A percentile compares a stretch with the other conserved stretches of the same genome.
Evolutionary conservation across 495 filamentous ascomycete species (phyloP).

Genomic region (Penicillium arizonense): DNA sequence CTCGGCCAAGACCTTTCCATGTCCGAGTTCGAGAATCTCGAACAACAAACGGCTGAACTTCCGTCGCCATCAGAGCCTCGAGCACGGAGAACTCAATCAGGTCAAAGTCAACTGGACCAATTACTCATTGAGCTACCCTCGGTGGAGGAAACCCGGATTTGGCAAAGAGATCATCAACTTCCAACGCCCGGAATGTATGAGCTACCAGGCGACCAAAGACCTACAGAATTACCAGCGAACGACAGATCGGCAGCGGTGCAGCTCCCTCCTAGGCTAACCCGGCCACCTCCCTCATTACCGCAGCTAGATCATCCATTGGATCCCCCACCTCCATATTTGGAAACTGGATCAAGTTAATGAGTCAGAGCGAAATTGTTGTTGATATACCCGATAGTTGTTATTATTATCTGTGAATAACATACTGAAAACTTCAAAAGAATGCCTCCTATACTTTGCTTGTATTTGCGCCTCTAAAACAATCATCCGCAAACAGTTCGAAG

Average conservation of each 20-base stretch:
- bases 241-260: not conserved
- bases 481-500: no score
- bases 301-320: not conserved
- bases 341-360: not conserved
- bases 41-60: conserved; percentile 9
- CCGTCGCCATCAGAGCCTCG: not conserved
- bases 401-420: no score
- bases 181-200: not conserved
- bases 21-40: conserved; percentile 38
- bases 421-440: no score
- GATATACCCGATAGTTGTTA: no score
- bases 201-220: conserved; percentile 1
- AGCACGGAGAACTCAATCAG: not conserved
- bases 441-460: no score
- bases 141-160: conserved; percentile 1
- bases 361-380: no score
- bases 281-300: not conserved
- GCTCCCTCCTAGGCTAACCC: not conserved
- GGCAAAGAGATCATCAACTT: conserved; percentile 5
- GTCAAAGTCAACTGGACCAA: not conserved
- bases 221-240: conserved; percentile 6
- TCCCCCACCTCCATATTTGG: not conserved
- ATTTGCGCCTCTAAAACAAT: no score
- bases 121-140: conserved; percentile 8
- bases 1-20: conserved; percentile 43